Evolutionary conservation across 129 eudicot genomes (phyloP).

Genomic region (Saposhnikovia divaricata): DNA sequence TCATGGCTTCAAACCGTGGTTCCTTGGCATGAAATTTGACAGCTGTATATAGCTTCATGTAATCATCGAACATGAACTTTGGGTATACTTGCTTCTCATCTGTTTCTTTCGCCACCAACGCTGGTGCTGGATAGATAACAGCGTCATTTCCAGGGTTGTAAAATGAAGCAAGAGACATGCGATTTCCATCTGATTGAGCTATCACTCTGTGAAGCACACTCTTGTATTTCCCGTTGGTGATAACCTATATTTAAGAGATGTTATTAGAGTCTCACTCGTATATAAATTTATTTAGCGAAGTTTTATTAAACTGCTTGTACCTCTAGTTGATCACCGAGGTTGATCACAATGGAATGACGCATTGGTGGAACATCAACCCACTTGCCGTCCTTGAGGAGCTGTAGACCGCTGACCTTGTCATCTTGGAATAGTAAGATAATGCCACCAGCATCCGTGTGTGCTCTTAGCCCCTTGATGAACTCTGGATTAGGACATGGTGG

Average conservation of each 20-base stretch:
- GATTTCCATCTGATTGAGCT: constrained; percentile 28
- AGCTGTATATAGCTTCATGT: constrained; percentile 25
- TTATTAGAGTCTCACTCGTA: neutral
- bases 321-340: constrained; percentile 20
- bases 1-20: constrained; percentile 28
- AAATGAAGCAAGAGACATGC: constrained; percentile 34
- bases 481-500: constrained; percentile 6
- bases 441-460: constrained; percentile 17
- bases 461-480: constrained; percentile 9
- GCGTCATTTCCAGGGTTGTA: constrained; percentile 37
- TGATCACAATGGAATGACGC: constrained; percentile 18
- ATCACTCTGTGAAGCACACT: constrained; percentile 31
- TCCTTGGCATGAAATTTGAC: constrained; percentile 26
- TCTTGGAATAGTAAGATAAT: constrained; percentile 14
- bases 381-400: constrained; percentile 18
- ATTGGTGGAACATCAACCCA: constrained; percentile 22
- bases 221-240: constrained; percentile 37
- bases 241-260: constrained; percentile 15
- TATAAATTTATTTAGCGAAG: neutral
- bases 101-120: constrained; percentile 16
- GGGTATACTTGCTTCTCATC: constrained; percentile 18
- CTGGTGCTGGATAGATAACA: constrained; percentile 22
- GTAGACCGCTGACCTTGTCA: constrained; percentile 19
- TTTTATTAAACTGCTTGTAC: neutral
- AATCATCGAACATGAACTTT: constrained; percentile 30